Conservation (phyloP, 208 protist genomes). For the Porcisia deanei region DNA sequence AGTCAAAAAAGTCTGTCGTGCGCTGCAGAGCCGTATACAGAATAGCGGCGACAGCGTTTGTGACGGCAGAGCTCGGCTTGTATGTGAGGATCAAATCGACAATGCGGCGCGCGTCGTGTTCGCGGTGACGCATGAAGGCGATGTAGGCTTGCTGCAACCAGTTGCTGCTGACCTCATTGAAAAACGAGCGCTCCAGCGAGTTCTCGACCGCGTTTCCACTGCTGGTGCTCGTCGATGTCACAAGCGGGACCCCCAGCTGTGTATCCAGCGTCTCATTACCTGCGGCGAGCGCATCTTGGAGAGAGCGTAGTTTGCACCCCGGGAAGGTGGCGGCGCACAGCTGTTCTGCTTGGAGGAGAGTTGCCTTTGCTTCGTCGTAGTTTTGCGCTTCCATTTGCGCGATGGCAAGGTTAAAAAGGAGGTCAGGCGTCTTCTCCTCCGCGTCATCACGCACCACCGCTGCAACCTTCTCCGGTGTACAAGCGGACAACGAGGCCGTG, state of each 20-base stretch:
- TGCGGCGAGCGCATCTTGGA: slow-evolving; percentile 54
- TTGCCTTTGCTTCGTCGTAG: slow-evolving; percentile 51
- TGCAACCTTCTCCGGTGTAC: slow-evolving; percentile 46
- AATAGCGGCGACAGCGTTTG: slow-evolving; percentile 66
- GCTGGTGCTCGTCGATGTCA: not conserved
- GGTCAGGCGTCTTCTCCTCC: slow-evolving; percentile 68
- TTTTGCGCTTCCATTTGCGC: slow-evolving; percentile 67
- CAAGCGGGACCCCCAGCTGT: slow-evolving; percentile 27
- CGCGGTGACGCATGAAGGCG: slow-evolving; percentile 42
- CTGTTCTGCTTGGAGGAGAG: slow-evolving; percentile 65
- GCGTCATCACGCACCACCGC: slow-evolving; percentile 38
- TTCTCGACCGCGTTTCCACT: slow-evolving; percentile 1
- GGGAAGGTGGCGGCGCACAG: slow-evolving; percentile 51
- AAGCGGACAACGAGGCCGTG: slow-evolving; percentile 52
- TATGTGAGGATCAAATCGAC: slow-evolving; percentile 54
- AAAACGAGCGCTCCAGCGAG: slow-evolving; percentile 67
- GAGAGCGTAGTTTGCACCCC: slow-evolving; percentile 43
- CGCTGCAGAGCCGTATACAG: slow-evolving; percentile 71
- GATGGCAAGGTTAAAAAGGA: slow-evolving; percentile 80
- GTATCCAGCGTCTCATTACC: slow-evolving; percentile 27
- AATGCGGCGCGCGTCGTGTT: slow-evolving; percentile 47
- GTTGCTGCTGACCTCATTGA: slow-evolving; percentile 74
- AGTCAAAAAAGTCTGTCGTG: slow-evolving; percentile 69
- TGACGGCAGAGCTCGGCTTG: slow-evolving; percentile 64
- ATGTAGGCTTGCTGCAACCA: slow-evolving; percentile 88